Evolutionary conservation across 805 yeast genomes (phyloP).

Genomic region (Candida manassasensis): DNA sequence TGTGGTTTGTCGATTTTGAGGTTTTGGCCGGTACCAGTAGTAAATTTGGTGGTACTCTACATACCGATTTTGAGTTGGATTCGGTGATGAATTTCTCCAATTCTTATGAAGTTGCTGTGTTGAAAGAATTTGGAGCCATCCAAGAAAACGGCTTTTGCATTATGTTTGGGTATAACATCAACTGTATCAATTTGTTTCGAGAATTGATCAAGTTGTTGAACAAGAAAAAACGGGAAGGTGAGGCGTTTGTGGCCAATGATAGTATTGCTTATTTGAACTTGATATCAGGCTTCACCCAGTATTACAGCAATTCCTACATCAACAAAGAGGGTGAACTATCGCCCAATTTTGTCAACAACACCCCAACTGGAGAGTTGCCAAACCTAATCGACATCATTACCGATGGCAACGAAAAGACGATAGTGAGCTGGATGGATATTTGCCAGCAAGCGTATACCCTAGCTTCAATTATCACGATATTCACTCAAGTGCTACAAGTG

Average conservation of each 20-base stretch:
- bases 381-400: constrained; percentile 9
- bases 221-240: constrained; percentile 15
- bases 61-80: constrained; percentile 43
- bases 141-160: constrained; percentile 43
- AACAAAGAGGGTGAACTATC: constrained; percentile 5
- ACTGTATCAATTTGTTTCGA: constrained; percentile 29
- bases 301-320: constrained; percentile 7
- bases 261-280: constrained; percentile 9
- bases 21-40: constrained; percentile 54
- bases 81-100: constrained; percentile 17
- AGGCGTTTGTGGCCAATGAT: constrained; percentile 8
- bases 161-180: constrained; percentile 45
- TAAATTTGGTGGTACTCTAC: constrained; percentile 52
- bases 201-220: constrained; percentile 38
- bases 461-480: constrained; percentile 29
- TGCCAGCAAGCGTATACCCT: constrained; percentile 43
- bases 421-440: constrained; percentile 48
- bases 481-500: constrained; percentile 30
- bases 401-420: constrained; percentile 2
- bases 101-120: constrained; percentile 26
- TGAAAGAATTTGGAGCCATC: constrained; percentile 39
- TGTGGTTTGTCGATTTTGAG: constrained; percentile 56
- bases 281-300: constrained; percentile 9
- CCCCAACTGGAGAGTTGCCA: neutral
- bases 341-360: constrained; percentile 1